These are phyloP conservation scores for Aureobasidium sp. DNA, from an alignment of 2,329 filamentous ascomycete genomes.

Conservation along the genomic window DNA sequence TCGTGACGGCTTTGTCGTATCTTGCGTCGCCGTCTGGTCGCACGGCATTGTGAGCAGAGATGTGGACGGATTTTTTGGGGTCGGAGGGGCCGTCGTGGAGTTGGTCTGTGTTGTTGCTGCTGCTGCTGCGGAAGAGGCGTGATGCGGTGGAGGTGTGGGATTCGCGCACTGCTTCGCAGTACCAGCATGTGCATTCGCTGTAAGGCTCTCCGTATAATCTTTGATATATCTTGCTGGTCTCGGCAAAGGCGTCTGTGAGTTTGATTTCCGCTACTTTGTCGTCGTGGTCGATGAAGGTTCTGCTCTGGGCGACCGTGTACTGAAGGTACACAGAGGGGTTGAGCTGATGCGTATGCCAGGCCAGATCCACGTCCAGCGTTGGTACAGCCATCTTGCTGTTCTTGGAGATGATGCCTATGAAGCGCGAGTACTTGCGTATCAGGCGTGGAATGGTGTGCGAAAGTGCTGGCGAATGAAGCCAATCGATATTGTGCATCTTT, in stretches of 20 bases:
- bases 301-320: conserved; percentile 45
- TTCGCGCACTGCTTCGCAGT: conserved; percentile 66
- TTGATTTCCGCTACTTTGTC: conserved; percentile 69
- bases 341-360: conserved; percentile 77
- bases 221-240: conserved; percentile 65
- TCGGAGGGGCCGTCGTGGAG: conserved; percentile 42
- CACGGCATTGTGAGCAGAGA: conserved; percentile 67
- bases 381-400: conserved; percentile 52
- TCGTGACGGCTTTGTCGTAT: conserved; percentile 20
- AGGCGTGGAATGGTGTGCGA: conserved; percentile 58
- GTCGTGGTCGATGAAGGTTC: conserved; percentile 69
- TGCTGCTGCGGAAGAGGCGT: conserved; percentile 41
- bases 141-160: conserved; percentile 45
- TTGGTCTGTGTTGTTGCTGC: conserved; percentile 29
- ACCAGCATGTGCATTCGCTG: conserved; percentile 74
- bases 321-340: conserved; percentile 55
- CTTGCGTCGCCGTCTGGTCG: conserved; percentile 27
- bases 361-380: conserved; percentile 67
- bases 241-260: conserved; percentile 61
- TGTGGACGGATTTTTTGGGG: conserved; percentile 56
- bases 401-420: conserved; percentile 53
- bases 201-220: conserved; percentile 60
- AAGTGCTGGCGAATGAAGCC: conserved; percentile 65
- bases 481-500: conserved; percentile 72
- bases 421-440: conserved; percentile 58